Conservation (phyloP, 129 eudicot genomes). For the Ambrosia artemisiifolia region DNA sequence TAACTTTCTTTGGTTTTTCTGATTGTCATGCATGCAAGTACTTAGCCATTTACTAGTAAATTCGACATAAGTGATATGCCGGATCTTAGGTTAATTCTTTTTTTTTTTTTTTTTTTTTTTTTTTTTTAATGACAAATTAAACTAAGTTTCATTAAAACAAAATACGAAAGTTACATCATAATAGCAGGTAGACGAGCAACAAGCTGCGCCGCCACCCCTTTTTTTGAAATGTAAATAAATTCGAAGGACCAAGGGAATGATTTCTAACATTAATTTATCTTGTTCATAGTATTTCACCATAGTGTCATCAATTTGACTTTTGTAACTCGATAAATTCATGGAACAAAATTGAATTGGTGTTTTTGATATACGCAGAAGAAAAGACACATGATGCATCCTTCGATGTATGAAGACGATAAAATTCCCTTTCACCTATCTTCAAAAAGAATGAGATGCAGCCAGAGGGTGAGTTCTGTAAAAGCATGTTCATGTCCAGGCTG, state of each 20-base stretch:
- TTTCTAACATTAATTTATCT: not conserved
- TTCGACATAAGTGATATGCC: not conserved
- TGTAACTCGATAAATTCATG: not conserved
- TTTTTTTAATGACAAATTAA: too few relatives aligned
- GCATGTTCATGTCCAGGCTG: conserved; percentile 47
- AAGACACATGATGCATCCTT: conserved; percentile 65
- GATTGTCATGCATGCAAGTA: not conserved
- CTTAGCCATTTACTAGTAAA: not conserved
- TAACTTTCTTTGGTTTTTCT: not conserved
- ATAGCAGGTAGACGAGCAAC: too few relatives aligned
- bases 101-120: too few relatives aligned
- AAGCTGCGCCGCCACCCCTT: too few relatives aligned
- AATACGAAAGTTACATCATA: too few relatives aligned
- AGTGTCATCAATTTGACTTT: not conserved
- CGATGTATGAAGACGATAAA: conserved; percentile 59
- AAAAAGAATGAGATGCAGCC: conserved; percentile 51
- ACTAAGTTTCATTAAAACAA: too few relatives aligned
- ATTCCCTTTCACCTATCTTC: conserved; percentile 36
- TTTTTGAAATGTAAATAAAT: not conserved
- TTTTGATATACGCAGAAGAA: conserved; percentile 51
- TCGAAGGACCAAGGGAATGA: too few relatives aligned
- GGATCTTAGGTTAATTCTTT: not conserved
- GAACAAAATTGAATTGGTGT: not conserved
- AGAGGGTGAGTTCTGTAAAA: conserved; percentile 43
- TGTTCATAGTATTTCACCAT: not conserved